Evolutionary conservation across 805 yeast genomes (phyloP).

Genomic region (Candida rishiriensis): DNA sequence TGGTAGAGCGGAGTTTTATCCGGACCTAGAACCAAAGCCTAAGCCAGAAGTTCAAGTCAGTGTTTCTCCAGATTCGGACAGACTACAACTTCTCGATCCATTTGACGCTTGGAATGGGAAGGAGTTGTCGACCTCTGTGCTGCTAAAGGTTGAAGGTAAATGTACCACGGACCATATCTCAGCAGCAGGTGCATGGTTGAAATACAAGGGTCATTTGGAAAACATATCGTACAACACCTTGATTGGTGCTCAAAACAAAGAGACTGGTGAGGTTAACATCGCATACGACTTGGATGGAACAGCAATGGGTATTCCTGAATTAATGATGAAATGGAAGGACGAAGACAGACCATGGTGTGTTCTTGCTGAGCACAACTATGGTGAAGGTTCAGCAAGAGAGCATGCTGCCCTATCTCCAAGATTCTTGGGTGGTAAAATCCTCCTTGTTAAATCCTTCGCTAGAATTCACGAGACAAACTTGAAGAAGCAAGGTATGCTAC

Average conservation of each 20-base stretch:
- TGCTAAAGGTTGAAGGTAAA: constrained; percentile 92
- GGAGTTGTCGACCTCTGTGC: constrained; percentile 71
- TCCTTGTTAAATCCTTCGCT: constrained; percentile 92
- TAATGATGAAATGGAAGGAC: constrained; percentile 93
- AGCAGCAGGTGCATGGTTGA: constrained; percentile 98
- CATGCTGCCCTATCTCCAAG: constrained; percentile 97
- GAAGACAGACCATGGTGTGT: constrained; percentile 87
- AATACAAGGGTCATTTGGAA: constrained; percentile 96
- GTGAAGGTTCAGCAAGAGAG: constrained; percentile 99
- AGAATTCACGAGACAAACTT: constrained; percentile 97
- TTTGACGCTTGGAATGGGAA: constrained; percentile 82
- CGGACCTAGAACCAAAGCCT: constrained; percentile 52
- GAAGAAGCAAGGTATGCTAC: constrained; percentile 97
- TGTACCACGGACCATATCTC: constrained; percentile 98
- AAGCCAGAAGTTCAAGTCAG: constrained; percentile 44
- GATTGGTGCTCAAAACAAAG: constrained; percentile 95
- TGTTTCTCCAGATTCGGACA: constrained; percentile 81
- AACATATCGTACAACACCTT: constrained; percentile 92
- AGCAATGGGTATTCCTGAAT: constrained; percentile 81
- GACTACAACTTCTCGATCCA: constrained; percentile 88
- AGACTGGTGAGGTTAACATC: constrained; percentile 91
- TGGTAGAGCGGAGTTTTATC: constrained; percentile 62
- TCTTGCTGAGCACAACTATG: constrained; percentile 96
- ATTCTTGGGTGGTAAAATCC: constrained; percentile 86
- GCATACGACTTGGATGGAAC: constrained; percentile 84